phyloP scores from a whole-genome alignment of 176 grass and related monocot genomes.

The Dendrocalamus sinicus region DNA sequence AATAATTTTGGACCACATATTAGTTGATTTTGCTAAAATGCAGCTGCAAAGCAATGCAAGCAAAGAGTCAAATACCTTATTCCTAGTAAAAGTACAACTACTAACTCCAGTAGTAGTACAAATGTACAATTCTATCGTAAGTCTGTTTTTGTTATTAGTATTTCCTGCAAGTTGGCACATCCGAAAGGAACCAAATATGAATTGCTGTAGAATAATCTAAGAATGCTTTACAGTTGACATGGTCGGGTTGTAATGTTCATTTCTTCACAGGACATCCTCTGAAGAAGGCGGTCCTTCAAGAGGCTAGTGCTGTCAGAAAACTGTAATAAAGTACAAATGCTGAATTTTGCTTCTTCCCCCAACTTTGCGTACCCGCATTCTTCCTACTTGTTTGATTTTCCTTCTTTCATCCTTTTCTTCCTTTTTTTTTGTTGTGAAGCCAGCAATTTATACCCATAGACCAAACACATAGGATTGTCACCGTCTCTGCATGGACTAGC shows the following conservation, averaged over 20 bases:
- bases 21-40: constrained; percentile 15
- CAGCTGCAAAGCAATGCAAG: constrained; percentile 31
- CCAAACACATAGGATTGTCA: background rate
- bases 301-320: background rate
- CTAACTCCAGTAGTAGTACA: background rate
- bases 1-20: constrained; percentile 41
- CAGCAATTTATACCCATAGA: background rate
- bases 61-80: background rate
- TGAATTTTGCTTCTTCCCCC: background rate
- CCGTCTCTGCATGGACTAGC: background rate
- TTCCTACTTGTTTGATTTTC: background rate
- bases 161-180: background rate
- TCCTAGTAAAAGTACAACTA: background rate
- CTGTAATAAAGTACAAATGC: background rate
- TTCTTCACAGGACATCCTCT: constrained; percentile 17
- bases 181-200: constrained; percentile 18
- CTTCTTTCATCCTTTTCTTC: background rate
- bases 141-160: background rate
- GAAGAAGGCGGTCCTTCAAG: background rate
- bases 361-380: background rate
- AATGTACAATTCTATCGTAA: background rate
- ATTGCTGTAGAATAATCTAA: background rate
- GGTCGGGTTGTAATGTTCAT: background rate
- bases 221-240: no score
- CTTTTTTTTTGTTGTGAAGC: background rate